Evolutionary conservation across 306 rosid species (phyloP), one percentile per base, ranked within the genome.

Genomic region (Quillaja saponaria): DNA sequence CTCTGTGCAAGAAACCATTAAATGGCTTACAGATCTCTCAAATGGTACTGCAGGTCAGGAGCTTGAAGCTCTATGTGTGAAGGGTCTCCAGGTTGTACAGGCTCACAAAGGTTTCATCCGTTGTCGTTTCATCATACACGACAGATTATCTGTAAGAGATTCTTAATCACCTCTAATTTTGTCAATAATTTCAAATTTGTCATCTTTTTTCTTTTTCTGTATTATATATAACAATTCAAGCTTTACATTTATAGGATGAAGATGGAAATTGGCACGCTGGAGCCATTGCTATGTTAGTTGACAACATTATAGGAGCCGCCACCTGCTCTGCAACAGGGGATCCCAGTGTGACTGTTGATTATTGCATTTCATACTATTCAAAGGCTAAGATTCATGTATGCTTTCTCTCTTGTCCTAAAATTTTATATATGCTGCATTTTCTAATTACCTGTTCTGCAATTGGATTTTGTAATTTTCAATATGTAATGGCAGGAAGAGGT

Each of bases 191-290:
- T 33, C 31, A 25, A 25, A 25, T 25, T 25, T 1, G 31, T 25
- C 31, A 25, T 25, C 4, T 25, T 2, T 25, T n/a, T 13, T 4
- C 19, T 57, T 6, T 20, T 13, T 4, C 10, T 35, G 13, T 6
- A 10, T 6, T 19, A 16, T 9, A n/a, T 34, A 12, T 8, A 8
- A 40, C 9, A 40, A 40, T 8, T 42, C 48, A 34, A 15, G 15
- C 21, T 14, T 13, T 2, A 14, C 16, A 1, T 21, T 8, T 28
- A 5, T 38, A 80, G 84, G 82, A 84, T 73, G 68, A 53, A 58
- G 46, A 61, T 53, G 90, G 76, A 49, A 71, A 75, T 48, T 80
- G 85, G 85, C 78, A 71, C 31, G 78, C 46, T 13, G 81, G 89
- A 35, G 83, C 83, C 0, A 83, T 83, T 6, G 72, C 79, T 15